Conservation (phyloP, 2,329 filamentous ascomycete genomes). For the Clonostachys rosea region DNA sequence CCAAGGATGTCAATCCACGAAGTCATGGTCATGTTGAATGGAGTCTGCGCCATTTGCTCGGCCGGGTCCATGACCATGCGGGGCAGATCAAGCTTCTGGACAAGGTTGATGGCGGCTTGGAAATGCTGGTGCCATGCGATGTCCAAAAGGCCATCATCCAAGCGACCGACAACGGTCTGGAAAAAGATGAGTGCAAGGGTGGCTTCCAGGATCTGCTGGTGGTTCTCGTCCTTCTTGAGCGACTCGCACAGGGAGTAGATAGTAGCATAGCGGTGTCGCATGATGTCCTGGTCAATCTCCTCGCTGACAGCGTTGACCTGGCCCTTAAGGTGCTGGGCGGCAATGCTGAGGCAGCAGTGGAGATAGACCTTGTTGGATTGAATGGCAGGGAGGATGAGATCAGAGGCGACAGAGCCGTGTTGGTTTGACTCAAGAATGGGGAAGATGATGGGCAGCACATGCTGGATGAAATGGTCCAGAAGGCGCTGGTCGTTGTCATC, state of each 20-base stretch:
- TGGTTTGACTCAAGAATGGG: conserved; percentile 89
- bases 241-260: conserved; percentile 82
- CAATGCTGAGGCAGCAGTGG: conserved; percentile 91
- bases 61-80: conserved; percentile 57
- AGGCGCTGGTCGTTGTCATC: conserved; percentile 84
- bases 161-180: conserved; percentile 84
- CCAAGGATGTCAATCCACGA: conserved; percentile 98
- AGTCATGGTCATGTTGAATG: conserved; percentile 93
- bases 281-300: conserved; percentile 83
- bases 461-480: conserved; percentile 85
- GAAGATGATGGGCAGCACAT: conserved; percentile 84
- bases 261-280: conserved; percentile 85
- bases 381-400: conserved; percentile 81
- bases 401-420: conserved; percentile 73
- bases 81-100: conserved; percentile 79
- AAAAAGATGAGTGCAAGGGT: conserved; percentile 95
- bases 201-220: conserved; percentile 85
- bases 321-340: conserved; percentile 88
- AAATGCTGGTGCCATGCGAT: conserved; percentile 98
- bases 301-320: conserved; percentile 57
- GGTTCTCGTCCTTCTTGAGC: conserved; percentile 73
- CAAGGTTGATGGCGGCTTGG: conserved; percentile 80
- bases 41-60: conserved; percentile 51
- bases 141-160: conserved; percentile 80
- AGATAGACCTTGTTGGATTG: conserved; percentile 91